Evolutionary conservation across 2,329 filamentous ascomycete genomes (phyloP), one percentile per base, ranked within the genome.

Genomic region (Cladosporium sp.): DNA sequence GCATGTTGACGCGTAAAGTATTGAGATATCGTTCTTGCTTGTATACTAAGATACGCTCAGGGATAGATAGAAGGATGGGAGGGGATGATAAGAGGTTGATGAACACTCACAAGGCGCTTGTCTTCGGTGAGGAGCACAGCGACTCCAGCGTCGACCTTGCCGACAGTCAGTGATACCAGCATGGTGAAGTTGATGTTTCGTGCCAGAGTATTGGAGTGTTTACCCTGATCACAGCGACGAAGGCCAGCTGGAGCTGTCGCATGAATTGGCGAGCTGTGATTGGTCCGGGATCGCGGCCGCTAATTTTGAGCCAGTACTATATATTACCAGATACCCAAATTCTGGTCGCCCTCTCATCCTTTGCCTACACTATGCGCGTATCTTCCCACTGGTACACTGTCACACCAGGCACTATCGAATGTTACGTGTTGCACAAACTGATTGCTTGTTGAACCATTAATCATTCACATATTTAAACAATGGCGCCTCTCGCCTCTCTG

Each of bases 91-190:
- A 21, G 21, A 4, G 32, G 58, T 32, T 16, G 48, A 18, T n/a
- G 30, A 4, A 36, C 21, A 54, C 89, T 75, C 87, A 97, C 94
- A 74, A 99, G 86, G 77, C 95, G 90, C 81, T 98, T 98, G 80
- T 99, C 95, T 77, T 96, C 91, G 57, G 95, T 99, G 76, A 99
- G 83, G 64, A 99, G 89, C 68, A 99, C 95, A 58, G 95, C 96
- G 77, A 99, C 94, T 80, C 95, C 95, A 75, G 95, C 95, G 81
- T 99, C 95, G 81, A 99, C 95, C 84, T 99, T 99, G 84, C 95
- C 95, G 80, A 99, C 95, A 59, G 94, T 98, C 77, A 99, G 86
- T 71, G 95, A 98, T 81, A 99, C 92, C 76, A 98, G 86, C 95
- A 99, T 98, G 59, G 77, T 85, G 21, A 26, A 16, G 2, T 16